Evolutionary conservation across 2,329 filamentous ascomycete species (phyloP).

Genomic region (Daldinia sp.): DNA sequence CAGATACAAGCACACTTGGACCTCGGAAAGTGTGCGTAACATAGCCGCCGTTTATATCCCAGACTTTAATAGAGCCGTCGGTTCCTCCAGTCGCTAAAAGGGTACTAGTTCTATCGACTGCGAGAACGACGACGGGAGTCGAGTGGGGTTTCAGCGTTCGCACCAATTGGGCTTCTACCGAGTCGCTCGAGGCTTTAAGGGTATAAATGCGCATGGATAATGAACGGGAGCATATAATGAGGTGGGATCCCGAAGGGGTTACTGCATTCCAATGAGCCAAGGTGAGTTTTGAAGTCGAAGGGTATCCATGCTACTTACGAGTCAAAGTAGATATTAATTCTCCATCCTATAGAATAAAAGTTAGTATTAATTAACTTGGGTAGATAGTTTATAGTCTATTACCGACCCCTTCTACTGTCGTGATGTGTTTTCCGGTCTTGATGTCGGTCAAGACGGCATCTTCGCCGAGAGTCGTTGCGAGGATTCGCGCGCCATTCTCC

Average conservation of each 20-base stretch:
- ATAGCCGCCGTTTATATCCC: conserved; percentile 91
- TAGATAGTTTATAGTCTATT: background rate
- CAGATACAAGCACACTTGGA: conserved; percentile 89
- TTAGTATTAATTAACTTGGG: conserved; percentile 9
- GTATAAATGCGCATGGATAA: conserved; percentile 92
- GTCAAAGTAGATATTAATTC: conserved; percentile 80
- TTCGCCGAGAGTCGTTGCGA: conserved; percentile 91
- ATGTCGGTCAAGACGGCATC: conserved; percentile 89
- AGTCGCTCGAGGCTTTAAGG: conserved; percentile 65
- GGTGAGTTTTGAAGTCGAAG: background rate
- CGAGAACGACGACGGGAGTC: conserved; percentile 86
- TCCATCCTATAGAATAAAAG: conserved; percentile 65
- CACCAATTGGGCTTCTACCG: conserved; percentile 72
- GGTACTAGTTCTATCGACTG: conserved; percentile 86
- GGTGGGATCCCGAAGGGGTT: conserved; percentile 85
- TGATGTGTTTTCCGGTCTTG: conserved; percentile 81
- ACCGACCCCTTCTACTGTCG: conserved; percentile 83
- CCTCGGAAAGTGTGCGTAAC: conserved; percentile 95
- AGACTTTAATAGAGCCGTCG: conserved; percentile 93
- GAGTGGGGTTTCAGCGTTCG: conserved; percentile 89
- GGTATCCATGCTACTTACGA: conserved; percentile 52
- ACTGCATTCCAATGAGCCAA: conserved; percentile 59
- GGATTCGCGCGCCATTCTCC: conserved; percentile 79
- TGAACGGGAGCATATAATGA: conserved; percentile 93
- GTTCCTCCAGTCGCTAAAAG: conserved; percentile 91